A percentile compares a stretch with the other conserved stretches of the same genome.
Conservation (phyloP, 2,329 filamentous ascomycete genomes). For the Alternaria consortialis region DNA sequence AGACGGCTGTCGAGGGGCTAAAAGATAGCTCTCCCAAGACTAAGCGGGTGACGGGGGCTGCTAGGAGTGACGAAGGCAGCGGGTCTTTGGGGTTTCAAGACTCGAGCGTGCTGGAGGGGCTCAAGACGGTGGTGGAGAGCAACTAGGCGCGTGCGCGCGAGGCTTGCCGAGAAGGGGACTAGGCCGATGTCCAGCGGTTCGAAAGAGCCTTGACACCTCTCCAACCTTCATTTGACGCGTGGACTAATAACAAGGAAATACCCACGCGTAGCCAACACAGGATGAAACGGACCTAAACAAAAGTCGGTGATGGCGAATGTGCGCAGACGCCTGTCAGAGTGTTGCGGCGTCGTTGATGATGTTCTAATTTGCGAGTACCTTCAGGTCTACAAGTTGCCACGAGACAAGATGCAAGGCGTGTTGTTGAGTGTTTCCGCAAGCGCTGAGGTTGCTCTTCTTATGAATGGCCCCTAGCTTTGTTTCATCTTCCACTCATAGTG, state of each 20-base stretch:
- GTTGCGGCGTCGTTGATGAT: slow-evolving; percentile 30
- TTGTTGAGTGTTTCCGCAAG: slow-evolving; percentile 31
- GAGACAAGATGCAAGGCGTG: slow-evolving; percentile 22
- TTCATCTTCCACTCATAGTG: slow-evolving; percentile 41
- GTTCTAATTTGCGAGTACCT: neutral
- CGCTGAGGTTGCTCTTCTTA: slow-evolving; percentile 39
- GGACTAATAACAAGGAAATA: slow-evolving; percentile 4
- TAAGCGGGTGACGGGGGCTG: slow-evolving; percentile 9
- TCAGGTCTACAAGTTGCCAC: slow-evolving; percentile 7
- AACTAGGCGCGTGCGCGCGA: slow-evolving; percentile 41
- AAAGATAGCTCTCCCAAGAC: neutral
- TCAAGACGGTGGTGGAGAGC: slow-evolving; percentile 30
- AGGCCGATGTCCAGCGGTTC: slow-evolving; percentile 25
- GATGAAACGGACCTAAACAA: neutral
- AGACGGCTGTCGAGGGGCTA: slow-evolving; percentile 10
- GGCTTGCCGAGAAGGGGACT: slow-evolving; percentile 42
- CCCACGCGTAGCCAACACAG: slow-evolving; percentile 10
- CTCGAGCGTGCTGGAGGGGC: slow-evolving; percentile 34
- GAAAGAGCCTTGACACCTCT: slow-evolving; percentile 19
- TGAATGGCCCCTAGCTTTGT: slow-evolving; percentile 37
- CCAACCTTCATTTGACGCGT: slow-evolving; percentile 16
- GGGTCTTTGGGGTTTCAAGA: slow-evolving; percentile 38
- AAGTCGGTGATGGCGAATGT: slow-evolving; percentile 15
- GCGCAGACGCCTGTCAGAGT: slow-evolving; percentile 9
- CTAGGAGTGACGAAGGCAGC: slow-evolving; percentile 16